Percentiles rank a stretch among this genome's conserved stretches.
phyloP scores from a whole-genome alignment of 306 rosid species.

The Gillenia trifoliata region DNA sequence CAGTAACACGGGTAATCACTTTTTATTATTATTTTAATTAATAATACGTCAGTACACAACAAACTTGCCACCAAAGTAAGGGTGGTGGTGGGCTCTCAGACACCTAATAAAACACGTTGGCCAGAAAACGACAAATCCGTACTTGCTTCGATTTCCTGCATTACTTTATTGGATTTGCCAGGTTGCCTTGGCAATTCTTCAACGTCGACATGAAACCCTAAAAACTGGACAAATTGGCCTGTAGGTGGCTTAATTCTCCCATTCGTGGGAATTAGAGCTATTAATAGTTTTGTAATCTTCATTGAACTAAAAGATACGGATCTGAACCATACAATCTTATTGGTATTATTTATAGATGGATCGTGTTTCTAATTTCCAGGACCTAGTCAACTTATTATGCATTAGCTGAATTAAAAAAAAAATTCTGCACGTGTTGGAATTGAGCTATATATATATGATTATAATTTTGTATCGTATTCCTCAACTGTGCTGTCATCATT shows the following conservation, averaged over 20 bases:
- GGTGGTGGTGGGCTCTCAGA: neutral
- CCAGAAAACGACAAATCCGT: neutral
- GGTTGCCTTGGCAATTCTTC: slow-evolving; percentile 14
- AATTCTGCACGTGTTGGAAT: slow-evolving; percentile 15
- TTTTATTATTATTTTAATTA: no score
- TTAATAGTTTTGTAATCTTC: neutral
- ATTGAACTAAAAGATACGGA: slow-evolving; percentile 7
- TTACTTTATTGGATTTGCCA: slow-evolving; percentile 23
- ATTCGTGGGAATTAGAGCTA: slow-evolving; percentile 17
- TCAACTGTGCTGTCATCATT: neutral
- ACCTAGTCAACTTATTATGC: neutral
- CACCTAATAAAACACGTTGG: neutral
- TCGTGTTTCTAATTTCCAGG: neutral
- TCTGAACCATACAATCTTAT: slow-evolving; percentile 9
- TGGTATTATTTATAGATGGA: neutral
- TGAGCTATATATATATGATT: neutral
- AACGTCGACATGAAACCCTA: neutral
- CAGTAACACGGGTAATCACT: no score
- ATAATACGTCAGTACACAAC: no score
- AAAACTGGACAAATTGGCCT: neutral
- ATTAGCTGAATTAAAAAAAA: neutral
- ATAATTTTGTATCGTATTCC: neutral
- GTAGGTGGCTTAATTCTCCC: slow-evolving; percentile 3
- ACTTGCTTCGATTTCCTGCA: slow-evolving; percentile 8
- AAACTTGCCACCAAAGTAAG: neutral